Conservation (phyloP, 495 filamentous ascomycete genomes). For the Podospora appendiculata region DNA sequence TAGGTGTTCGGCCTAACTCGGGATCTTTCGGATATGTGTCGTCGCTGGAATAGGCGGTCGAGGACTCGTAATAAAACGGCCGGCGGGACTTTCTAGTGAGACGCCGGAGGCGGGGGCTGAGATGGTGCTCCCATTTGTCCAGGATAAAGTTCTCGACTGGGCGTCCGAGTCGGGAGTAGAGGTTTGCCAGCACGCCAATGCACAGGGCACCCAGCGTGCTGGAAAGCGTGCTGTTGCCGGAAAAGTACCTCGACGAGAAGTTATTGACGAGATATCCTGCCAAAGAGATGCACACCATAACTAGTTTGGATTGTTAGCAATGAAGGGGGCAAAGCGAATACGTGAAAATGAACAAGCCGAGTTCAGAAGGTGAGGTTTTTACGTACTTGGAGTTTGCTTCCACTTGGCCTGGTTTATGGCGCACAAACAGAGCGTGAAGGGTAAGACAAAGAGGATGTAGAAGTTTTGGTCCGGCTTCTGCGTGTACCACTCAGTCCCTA, state of each 20-base stretch:
- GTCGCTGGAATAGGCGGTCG: constrained; percentile 2
- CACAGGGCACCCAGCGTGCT: constrained; percentile 80
- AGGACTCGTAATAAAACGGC: constrained; percentile 7
- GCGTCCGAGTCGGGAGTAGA: constrained; percentile 72
- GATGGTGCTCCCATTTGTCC: constrained; percentile 20
- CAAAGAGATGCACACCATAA: constrained; percentile 74
- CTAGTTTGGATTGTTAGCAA: constrained; percentile 1
- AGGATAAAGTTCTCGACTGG: constrained; percentile 19
- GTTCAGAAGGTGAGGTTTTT: background rate
- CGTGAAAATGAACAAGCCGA: constrained; percentile 23
- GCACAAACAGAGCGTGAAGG: constrained; percentile 76
- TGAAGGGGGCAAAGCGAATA: background rate
- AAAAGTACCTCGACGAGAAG: constrained; percentile 65
- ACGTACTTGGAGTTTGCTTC: constrained; percentile 76
- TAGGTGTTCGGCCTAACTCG: constrained; percentile 8
- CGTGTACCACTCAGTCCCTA: constrained; percentile 20
- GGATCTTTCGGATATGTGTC: constrained; percentile 10
- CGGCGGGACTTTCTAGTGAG: constrained; percentile 4
- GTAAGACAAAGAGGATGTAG: constrained; percentile 66
- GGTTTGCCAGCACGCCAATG: constrained; percentile 78
- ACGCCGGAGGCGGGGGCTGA: constrained; percentile 15
- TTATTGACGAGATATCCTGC: constrained; percentile 84
- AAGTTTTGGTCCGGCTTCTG: constrained; percentile 55
- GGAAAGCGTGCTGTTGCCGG: constrained; percentile 70
- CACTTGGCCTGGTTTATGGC: constrained; percentile 85